Conservation (phyloP, 345 rosid species). For the Angophora floribunda region DNA sequence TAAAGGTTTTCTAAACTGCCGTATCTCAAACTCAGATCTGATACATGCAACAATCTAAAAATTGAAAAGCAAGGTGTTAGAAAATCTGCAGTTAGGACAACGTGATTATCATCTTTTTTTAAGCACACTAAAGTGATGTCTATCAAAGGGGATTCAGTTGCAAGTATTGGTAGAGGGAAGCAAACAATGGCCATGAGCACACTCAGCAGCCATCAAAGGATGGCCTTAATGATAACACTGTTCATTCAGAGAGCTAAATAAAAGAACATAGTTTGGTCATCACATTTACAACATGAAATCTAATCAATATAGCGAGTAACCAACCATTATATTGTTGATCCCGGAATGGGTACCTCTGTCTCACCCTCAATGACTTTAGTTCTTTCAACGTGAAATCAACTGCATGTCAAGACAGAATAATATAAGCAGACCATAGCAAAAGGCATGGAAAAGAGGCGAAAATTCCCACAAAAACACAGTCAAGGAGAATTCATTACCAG, state of each 20-base stretch:
- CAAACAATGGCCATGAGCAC: not conserved
- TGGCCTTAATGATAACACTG: not conserved
- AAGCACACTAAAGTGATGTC: not conserved
- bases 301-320: not conserved
- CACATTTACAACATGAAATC: not conserved
- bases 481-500: conserved; percentile 27
- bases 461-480: not conserved
- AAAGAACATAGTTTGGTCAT: not conserved
- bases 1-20: not conserved
- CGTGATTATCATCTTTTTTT: not conserved
- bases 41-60: not conserved
- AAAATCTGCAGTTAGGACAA: not conserved
- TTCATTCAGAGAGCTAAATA: not conserved
- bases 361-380: conserved; percentile 59
- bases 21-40: not conserved
- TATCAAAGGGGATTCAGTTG: not conserved
- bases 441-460: not conserved
- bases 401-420: conserved; percentile 7
- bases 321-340: conserved; percentile 88
- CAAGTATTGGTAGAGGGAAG: not conserved
- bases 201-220: not conserved
- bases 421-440: not conserved
- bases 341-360: conserved; percentile 72
- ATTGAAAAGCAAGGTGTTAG: not conserved
- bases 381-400: conserved; percentile 86